Conservation (phyloP, 148 eudicot genomes). For the Rhododendron molle region DNA sequence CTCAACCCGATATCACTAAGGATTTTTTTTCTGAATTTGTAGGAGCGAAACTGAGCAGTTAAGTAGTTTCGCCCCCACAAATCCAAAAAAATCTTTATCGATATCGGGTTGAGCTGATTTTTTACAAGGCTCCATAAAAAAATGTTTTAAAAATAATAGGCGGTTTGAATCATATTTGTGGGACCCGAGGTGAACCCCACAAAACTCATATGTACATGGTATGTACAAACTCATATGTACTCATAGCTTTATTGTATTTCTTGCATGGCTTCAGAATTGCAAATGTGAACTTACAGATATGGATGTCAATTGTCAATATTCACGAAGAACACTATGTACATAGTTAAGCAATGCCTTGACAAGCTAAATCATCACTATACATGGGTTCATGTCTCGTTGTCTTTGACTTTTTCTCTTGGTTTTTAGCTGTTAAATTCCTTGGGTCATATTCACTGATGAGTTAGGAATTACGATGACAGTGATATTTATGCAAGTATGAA, state of each 20-base stretch:
- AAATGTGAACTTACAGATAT: background rate
- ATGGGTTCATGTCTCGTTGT: background rate
- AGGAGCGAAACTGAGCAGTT: too few species aligned
- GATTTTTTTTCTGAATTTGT: too few species aligned
- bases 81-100: too few species aligned
- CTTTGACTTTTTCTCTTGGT: background rate
- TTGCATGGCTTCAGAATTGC: background rate
- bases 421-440: background rate
- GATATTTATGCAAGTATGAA: background rate
- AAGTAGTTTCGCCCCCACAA: too few species aligned
- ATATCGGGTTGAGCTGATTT: too few species aligned
- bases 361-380: background rate
- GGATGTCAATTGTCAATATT: background rate
- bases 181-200: too few species aligned
- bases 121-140: too few species aligned
- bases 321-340: background rate
- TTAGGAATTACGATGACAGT: background rate
- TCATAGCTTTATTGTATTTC: background rate
- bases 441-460: background rate
- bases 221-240: too few species aligned
- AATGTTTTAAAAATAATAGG: too few species aligned
- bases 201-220: too few species aligned
- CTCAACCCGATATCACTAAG: too few species aligned
- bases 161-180: too few species aligned
- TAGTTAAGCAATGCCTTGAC: background rate